These are phyloP conservation scores for Xylaria sp. DNA, from an alignment of 2,329 filamentous ascomycete species.

Conservation along the genomic window DNA sequence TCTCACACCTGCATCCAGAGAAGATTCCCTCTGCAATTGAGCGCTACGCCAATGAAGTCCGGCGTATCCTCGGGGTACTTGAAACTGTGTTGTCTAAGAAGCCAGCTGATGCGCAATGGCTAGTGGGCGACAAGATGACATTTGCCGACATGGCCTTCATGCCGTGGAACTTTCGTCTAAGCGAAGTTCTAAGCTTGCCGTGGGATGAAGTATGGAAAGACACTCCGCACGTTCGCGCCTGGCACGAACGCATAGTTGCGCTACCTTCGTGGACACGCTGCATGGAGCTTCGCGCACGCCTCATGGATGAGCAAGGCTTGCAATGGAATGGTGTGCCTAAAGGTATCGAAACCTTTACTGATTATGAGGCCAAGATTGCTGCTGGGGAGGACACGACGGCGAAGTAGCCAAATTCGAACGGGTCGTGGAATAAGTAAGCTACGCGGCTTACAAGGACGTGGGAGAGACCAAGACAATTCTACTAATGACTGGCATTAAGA, in stretches of 20 bases:
- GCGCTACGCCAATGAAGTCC: constrained; percentile 48
- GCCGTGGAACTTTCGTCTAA: constrained; percentile 31
- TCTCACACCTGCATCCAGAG: constrained; percentile 41
- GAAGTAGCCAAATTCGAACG: neutral
- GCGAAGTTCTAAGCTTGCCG: neutral
- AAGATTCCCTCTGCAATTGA: constrained; percentile 46
- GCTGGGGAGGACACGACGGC: neutral
- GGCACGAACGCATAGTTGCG: constrained; percentile 52
- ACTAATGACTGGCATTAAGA: too few species aligned
- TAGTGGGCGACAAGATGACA: constrained; percentile 50
- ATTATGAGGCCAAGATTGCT: neutral
- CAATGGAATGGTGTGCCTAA: constrained; percentile 53
- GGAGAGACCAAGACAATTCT: too few species aligned
- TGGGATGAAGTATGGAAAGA: constrained; percentile 26
- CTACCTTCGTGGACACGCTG: constrained; percentile 50
- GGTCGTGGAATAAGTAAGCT: neutral
- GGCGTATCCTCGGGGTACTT: constrained; percentile 47
- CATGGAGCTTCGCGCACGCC: constrained; percentile 48
- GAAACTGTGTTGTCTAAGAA: constrained; percentile 26
- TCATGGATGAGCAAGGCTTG: constrained; percentile 54
- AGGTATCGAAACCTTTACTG: constrained; percentile 45
- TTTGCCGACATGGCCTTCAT: constrained; percentile 44
- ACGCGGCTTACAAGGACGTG: too few species aligned
- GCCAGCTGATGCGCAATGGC: constrained; percentile 25
- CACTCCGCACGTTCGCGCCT: constrained; percentile 39